Conservation (phyloP, 208 protist species). For the Vickermania ingenoplastis region DNA sequence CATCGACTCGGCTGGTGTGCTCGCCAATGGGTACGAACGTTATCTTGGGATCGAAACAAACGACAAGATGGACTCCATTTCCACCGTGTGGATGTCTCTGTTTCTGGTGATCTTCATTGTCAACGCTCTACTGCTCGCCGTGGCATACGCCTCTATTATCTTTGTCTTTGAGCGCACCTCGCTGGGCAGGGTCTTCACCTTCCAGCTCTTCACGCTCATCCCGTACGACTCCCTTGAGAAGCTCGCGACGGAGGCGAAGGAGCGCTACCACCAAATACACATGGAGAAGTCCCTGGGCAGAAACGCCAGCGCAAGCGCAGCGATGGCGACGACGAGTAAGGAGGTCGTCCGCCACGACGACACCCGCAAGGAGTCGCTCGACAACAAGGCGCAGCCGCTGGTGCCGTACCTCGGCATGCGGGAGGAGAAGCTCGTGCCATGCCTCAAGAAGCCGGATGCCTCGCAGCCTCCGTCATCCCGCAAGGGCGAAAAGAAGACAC, state of each 20-base stretch:
- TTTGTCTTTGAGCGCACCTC: conserved; percentile 11
- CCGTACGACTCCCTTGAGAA: conserved; percentile 17
- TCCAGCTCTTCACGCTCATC: conserved; percentile 22
- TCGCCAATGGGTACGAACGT: background rate
- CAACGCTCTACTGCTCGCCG: background rate
- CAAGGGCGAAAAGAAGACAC: background rate
- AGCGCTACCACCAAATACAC: conserved; percentile 8
- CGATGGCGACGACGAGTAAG: background rate
- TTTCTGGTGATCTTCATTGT: conserved; percentile 7
- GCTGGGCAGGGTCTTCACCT: conserved; percentile 10
- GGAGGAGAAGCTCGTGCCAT: conserved; percentile 3
- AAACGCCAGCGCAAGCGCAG: background rate
- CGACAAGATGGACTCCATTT: background rate
- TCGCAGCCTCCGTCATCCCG: background rate
- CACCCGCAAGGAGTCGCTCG: background rate
- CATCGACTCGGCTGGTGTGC: conserved; percentile 1
- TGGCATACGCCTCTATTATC: conserved; percentile 7
- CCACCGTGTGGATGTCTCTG: conserved; percentile 3
- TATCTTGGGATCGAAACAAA: conserved; percentile 1
- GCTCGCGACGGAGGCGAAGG: conserved; percentile 15
- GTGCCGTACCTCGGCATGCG: background rate
- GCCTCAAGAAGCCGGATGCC: background rate
- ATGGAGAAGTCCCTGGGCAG: conserved; percentile 7
- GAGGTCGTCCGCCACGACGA: background rate
- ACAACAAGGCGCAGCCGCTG: background rate